Conservation (phyloP, 2,329 filamentous ascomycete genomes). For the Aspergillaceae sp. region DNA sequence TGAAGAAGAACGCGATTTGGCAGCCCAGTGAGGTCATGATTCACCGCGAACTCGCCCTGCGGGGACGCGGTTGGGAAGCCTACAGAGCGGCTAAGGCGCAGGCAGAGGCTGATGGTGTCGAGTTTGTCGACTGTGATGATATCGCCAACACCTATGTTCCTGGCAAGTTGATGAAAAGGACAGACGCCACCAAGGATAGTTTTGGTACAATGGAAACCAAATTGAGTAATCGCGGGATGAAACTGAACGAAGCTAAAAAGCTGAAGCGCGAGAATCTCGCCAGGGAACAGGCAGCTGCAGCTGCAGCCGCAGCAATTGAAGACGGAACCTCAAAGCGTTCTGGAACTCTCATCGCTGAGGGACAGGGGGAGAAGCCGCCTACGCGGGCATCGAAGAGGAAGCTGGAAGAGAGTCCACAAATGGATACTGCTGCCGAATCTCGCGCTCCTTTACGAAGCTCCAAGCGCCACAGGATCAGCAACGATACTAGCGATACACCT, state of each 20-base stretch:
- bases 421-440: slow-evolving; percentile 15
- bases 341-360: slow-evolving; percentile 2
- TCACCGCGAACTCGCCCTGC: slow-evolving; percentile 52
- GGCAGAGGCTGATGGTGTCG: slow-evolving; percentile 43
- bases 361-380: slow-evolving; percentile 8
- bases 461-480: slow-evolving; percentile 34
- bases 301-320: slow-evolving; percentile 9
- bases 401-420: slow-evolving; percentile 39
- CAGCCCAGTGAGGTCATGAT: slow-evolving; percentile 60
- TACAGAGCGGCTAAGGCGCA: slow-evolving; percentile 43
- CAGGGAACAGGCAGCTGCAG: slow-evolving; percentile 38
- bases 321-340: slow-evolving; percentile 4
- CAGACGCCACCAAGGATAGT: slow-evolving; percentile 32
- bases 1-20: slow-evolving; percentile 66
- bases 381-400: slow-evolving; percentile 37
- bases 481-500: slow-evolving; percentile 19
- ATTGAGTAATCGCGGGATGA: slow-evolving; percentile 51
- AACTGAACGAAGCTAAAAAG: slow-evolving; percentile 54
- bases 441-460: slow-evolving; percentile 17
- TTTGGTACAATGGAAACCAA: slow-evolving; percentile 41
- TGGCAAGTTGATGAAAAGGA: slow-evolving; percentile 32
- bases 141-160: slow-evolving; percentile 30
- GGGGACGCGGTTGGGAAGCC: slow-evolving; percentile 47
- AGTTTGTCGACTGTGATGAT: slow-evolving; percentile 51
- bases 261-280: slow-evolving; percentile 48